Evolutionary conservation across 257 asterid genomes (phyloP).

Genomic region (Lycium ferocissimum): DNA sequence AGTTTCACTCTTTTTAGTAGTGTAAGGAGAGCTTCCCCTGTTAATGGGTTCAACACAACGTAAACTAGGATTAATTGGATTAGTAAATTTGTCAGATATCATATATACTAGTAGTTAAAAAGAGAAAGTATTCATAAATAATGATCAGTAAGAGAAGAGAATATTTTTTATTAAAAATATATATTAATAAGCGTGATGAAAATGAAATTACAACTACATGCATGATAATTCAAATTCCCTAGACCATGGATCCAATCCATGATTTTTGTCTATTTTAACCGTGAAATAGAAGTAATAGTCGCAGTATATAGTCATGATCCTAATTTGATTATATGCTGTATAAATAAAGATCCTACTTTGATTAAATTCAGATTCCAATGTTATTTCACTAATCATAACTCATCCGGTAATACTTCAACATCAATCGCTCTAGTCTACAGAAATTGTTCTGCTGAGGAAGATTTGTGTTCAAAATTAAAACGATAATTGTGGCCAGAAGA

Average conservation of each 20-base stretch:
- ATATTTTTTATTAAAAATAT: neutral
- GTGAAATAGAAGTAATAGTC: no score
- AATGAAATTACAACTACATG: neutral
- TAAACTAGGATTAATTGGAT: neutral
- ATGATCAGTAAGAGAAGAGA: neutral
- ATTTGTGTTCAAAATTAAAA: conserved; percentile 18
- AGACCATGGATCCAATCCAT: no score
- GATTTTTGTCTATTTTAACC: no score
- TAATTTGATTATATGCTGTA: no score
- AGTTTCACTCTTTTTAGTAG: neutral
- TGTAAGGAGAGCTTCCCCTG: neutral
- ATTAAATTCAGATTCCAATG: neutral
- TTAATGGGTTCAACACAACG: neutral
- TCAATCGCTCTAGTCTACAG: neutral
- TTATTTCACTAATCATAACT: neutral
- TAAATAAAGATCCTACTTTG: neutral
- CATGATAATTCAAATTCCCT: neutral
- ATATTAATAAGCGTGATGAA: neutral
- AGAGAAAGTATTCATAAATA: no score
- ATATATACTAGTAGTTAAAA: neutral
- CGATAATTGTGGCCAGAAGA: neutral
- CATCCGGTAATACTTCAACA: neutral
- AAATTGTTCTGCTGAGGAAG: neutral
- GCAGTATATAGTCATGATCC: neutral
- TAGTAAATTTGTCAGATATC: neutral